Evolutionary conservation across 306 rosid species (phyloP), one percentile per base, ranked within the genome.

Genomic region (Mucuna pruriens): DNA sequence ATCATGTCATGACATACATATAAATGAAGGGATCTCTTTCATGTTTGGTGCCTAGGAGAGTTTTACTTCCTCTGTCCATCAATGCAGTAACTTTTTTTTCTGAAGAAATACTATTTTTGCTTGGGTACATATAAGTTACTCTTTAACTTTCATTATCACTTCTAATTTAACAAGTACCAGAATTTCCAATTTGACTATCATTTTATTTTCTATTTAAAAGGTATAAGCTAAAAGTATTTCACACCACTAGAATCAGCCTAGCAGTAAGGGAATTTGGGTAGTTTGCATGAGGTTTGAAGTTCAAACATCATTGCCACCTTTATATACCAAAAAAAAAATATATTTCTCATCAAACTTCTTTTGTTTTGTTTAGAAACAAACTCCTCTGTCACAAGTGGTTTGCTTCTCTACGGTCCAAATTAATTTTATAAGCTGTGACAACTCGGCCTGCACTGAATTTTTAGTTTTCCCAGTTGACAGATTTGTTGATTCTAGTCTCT

Each of bases 371-470:
- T 11, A 13, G 20, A 17, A 69, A 69, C 6, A 69, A 69, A 42
- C 10, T 20, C 57, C 12, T 44, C 15, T 22, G 13, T 65, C 51
- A 65, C 19, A 33, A 34, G 72, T 22, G 38, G 20, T 69, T 20
- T 22, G 74, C 57, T 69, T 42, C 74, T 68, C 55, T 12, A 11
- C 6, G 0, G 20, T 23, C 72, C 51, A 19, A 66, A 13, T 45
- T 40, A 19, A 49, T n/a, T 49, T 15, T 49, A 49, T 16, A 45
- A 29, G 31, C 75, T 13, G 34, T 15, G 20, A 23, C 54, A 23
- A 55, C 66, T 45, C 29, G 83, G 70, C 61, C 70, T 17, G 60
- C 83, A 7, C n/a, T 17, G 25, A n/a, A 26, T 69, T 55, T 23
- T 25, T 1, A 2, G 20, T 52, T 20, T 23, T 29, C 17, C 3